Percentiles rank a stretch among this genome's conserved stretches.
Conservation (phyloP, 176 grass and related monocot genomes). For the Sorghum bicolor region Sorghum_bicolor_NCBIv3 NC_012872.2:65974001-65974500, state of each 20-base stretch:
- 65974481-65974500: not conserved
- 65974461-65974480: not conserved
- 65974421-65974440: not conserved
- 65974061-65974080: conserved; percentile 46
- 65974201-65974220: not conserved
- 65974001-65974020: not conserved
- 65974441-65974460: not conserved
- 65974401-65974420: not conserved
- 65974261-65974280: not conserved
- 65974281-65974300: not conserved
- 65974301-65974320: not conserved
- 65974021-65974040: conserved; percentile 67
- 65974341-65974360: not conserved
- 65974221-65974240: not conserved
- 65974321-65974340: not conserved
- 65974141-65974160: conserved; percentile 48
- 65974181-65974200: conserved; percentile 32
- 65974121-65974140: conserved; percentile 49
- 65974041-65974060: conserved; percentile 48
- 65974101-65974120: conserved; percentile 46
- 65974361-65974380: not conserved
- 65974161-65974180: conserved; percentile 52
- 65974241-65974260: not conserved
- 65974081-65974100: conserved; percentile 41
- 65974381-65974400: not conserved